A percentile compares a stretch with the other conserved stretches of the same genome.
phyloP scores from a whole-genome alignment of 257 asterid species.

The Prunella vulgaris region DNA sequence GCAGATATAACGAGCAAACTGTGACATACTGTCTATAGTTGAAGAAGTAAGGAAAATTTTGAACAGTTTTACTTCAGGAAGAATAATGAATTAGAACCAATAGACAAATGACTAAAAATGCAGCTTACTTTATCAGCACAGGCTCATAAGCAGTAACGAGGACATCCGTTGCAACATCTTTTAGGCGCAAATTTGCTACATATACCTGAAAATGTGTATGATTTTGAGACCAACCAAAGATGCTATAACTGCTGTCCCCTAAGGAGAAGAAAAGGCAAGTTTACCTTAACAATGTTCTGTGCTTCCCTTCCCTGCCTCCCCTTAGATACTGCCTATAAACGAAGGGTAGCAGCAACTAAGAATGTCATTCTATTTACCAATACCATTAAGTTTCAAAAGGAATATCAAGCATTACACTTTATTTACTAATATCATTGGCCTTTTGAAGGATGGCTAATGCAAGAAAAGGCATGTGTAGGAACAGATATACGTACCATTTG shows the following conservation, averaged over 20 bases:
- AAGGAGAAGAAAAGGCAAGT: constrained; percentile 11
- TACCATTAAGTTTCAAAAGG: neutral
- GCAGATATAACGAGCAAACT: neutral
- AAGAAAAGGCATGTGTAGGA: constrained; percentile 13
- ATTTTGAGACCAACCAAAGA: neutral
- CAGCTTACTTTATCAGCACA: constrained; percentile 29
- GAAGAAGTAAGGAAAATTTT: no score
- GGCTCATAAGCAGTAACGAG: constrained; percentile 90
- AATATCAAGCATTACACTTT: neutral
- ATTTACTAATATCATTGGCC: neutral
- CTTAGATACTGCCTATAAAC: constrained; percentile 68
- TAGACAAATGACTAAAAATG: no score
- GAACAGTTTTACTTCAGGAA: no score
- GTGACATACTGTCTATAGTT: neutral
- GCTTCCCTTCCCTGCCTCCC: constrained; percentile 98
- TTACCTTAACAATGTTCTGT: constrained; percentile 68
- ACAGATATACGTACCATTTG: constrained; percentile 61
- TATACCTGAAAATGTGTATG: constrained; percentile 52
- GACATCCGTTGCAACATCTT: constrained; percentile 74
- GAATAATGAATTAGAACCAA: no score
- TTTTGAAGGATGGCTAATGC: neutral
- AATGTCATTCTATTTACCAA: neutral
- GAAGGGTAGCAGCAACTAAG: constrained; percentile 7
- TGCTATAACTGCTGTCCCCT: neutral
- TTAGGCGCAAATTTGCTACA: constrained; percentile 86